A percentile compares a stretch with the other conserved stretches of the same genome.
Evolutionary conservation across 1,139 yeast species (phyloP).

Genomic region (Suhomyces choctaworum): DNA sequence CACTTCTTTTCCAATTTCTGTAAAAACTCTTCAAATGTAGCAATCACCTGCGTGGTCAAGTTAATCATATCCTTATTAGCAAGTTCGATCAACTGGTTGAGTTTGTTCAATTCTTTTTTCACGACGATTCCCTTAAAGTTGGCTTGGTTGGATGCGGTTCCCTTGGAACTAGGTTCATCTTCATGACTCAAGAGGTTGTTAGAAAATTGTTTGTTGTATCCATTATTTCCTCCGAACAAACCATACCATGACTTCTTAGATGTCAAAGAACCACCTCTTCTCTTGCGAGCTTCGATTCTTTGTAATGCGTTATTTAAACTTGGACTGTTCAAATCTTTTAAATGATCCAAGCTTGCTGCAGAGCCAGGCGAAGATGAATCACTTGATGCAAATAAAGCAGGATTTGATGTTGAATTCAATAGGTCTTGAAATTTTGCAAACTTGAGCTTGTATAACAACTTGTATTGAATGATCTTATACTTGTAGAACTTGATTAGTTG

Average conservation of each 20-base stretch:
- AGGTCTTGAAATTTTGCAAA: slow-evolving; percentile 44
- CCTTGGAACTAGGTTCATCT: slow-evolving; percentile 1
- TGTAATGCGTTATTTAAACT: slow-evolving; percentile 41
- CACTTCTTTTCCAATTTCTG: slow-evolving; percentile 42
- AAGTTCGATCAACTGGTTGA: slow-evolving; percentile 44
- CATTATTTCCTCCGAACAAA: slow-evolving; percentile 43
- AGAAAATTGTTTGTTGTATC: slow-evolving; percentile 16
- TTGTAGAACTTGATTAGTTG: slow-evolving; percentile 47
- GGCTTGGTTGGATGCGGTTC: slow-evolving; percentile 16
- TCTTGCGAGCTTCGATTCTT: slow-evolving; percentile 28
- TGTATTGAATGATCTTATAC: slow-evolving; percentile 46
- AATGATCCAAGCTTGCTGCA: slow-evolving; percentile 25
- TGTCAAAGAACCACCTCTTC: slow-evolving; percentile 19
- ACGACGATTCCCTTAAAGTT: slow-evolving; percentile 35
- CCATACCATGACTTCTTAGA: slow-evolving; percentile 48
- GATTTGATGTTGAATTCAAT: slow-evolving; percentile 24
- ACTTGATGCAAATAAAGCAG: slow-evolving; percentile 3
- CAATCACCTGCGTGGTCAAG: slow-evolving; percentile 34
- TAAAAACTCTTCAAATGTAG: slow-evolving; percentile 35
- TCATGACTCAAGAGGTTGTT: slow-evolving; percentile 9
- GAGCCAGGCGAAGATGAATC: slow-evolving; percentile 4
- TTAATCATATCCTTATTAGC: slow-evolving; percentile 38
- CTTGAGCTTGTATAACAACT: slow-evolving; percentile 42
- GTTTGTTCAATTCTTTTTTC: slow-evolving; percentile 43
- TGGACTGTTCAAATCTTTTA: slow-evolving; percentile 42